phyloP scores from a whole-genome alignment of 2,329 filamentous ascomycete genomes.

The Calonectria hongkongensis region DNA sequence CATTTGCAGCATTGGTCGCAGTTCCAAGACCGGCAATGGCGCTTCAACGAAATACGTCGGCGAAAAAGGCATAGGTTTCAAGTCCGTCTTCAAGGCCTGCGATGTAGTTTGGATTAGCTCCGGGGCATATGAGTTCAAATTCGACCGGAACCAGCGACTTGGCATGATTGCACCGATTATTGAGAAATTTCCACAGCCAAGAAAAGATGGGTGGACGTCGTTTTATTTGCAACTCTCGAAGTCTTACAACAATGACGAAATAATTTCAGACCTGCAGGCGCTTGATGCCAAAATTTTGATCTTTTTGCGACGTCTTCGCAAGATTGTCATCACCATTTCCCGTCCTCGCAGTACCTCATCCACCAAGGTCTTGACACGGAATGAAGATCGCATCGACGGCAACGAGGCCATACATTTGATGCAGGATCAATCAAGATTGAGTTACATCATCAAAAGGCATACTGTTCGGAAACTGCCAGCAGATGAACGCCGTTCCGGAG shows the following conservation, averaged over 20 bases:
- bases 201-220: constrained; percentile 20
- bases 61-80: constrained; percentile 64
- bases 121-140: constrained; percentile 50
- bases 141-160: constrained; percentile 52
- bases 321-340: not conserved
- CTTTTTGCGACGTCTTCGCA: not conserved
- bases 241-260: not conserved
- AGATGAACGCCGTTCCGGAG: not conserved
- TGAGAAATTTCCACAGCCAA: constrained; percentile 58
- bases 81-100: constrained; percentile 60
- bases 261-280: not conserved
- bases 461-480: not conserved
- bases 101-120: constrained; percentile 56
- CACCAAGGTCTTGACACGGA: not conserved
- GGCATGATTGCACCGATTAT: constrained; percentile 49
- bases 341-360: not conserved
- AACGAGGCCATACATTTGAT: not conserved
- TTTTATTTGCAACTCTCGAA: not conserved
- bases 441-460: not conserved
- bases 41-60: constrained; percentile 55
- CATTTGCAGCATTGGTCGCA: constrained; percentile 58
- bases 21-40: constrained; percentile 54
- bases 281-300: not conserved
- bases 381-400: not conserved
- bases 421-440: not conserved